Base-by-base conservation (phyloP, 78 protist species). In the Polysphondylium violaceum region DNA sequence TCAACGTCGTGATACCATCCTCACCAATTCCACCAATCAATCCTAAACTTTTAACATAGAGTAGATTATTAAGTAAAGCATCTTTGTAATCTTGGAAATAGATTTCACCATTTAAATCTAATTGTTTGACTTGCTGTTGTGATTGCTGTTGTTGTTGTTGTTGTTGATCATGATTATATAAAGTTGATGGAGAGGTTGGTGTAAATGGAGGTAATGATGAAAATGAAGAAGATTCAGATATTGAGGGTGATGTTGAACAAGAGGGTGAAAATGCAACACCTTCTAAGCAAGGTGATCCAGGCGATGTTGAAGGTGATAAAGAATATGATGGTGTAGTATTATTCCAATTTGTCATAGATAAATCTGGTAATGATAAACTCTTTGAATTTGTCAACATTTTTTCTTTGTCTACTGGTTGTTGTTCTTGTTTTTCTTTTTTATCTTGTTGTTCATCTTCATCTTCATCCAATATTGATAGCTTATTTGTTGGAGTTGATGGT, bases 21-120 rank as follows among this genome's bases (percentile, higher is more conserved):
- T n/a, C n/a, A n/a, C n/a, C n/a, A n/a, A n/a, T 47, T 9, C 8
- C 2, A n/a, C 55, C 63, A 11, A 83, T 72, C 53, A 83, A 36
- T 1, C 91, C 91, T 31, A 83, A 56, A 43, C 81, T 71, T n/a
- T 83, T 63, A 12, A 83, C 60, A 56, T 59, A 83, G 25, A 40
- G 33, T 21, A 17, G 41, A 58, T 83, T 58, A 27, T 56, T 44
- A 36, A 63, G 16, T 63, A 83, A 55, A 9, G 79, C 60, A 19
- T 23, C 36, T 55, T 44, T 51, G n/a, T 68, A 83, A 6, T 83
- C 91, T 59, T 67, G 44, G 43, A 67, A 83, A 25, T 25, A 69
- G 14, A 83, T 83, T 59, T 60, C 56, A 33, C 64, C 78, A 29
- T 59, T 25, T 4, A 83, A 58, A 36, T 77, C 64, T n/a, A 77